Evolutionary conservation across 257 asterid genomes (phyloP).

Genomic region (Lycium ferocissimum): DNA sequence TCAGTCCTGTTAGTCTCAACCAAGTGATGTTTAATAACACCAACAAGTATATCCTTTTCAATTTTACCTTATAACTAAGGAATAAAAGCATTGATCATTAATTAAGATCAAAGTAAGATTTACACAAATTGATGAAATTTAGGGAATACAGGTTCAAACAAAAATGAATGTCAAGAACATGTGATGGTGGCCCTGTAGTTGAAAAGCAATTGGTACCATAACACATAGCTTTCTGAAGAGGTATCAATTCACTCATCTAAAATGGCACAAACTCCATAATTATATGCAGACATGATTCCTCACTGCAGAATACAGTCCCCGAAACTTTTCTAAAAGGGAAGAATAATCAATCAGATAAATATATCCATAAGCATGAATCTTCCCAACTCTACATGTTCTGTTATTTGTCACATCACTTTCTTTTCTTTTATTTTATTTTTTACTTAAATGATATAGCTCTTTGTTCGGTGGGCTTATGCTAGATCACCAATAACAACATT

Average conservation of each 20-base stretch:
- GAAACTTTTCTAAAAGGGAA: conserved; percentile 29
- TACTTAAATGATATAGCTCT: background rate
- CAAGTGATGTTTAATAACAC: too few species aligned
- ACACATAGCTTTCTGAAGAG: background rate
- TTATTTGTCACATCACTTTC: conserved; percentile 30
- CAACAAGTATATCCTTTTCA: background rate
- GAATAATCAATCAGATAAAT: conserved; percentile 32
- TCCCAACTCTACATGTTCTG: conserved; percentile 22
- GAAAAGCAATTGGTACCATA: too few species aligned
- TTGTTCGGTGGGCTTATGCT: background rate
- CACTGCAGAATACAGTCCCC: background rate
- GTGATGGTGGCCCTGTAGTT: too few species aligned
- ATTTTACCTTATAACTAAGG: background rate
- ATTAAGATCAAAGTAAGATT: background rate
- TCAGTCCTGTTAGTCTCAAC: too few species aligned
- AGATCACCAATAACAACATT: background rate
- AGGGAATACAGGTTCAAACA: background rate
- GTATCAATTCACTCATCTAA: conserved; percentile 23
- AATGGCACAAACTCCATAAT: conserved; percentile 34
- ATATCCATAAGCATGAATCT: background rate
- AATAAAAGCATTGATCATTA: background rate
- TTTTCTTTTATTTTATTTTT: too few species aligned
- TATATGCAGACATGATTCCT: conserved; percentile 36
- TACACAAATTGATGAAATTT: background rate
- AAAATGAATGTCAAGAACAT: background rate